Evolutionary conservation across 2,329 filamentous ascomycete species (phyloP).

Genomic region (Tricladium varicosporioides): DNA sequence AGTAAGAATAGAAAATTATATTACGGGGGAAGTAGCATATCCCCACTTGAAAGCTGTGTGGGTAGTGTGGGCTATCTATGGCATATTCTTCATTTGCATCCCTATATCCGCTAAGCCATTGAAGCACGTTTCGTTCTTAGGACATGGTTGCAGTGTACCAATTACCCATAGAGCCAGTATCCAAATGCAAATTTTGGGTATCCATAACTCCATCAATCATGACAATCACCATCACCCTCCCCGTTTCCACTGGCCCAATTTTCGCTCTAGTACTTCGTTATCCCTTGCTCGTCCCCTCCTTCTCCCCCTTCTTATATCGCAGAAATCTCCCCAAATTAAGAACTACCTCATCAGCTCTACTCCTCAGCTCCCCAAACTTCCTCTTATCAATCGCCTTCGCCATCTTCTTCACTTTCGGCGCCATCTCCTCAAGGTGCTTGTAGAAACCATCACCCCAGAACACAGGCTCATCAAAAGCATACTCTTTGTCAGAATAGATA

Average conservation of each 20-base stretch:
- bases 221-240: not conserved
- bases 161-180: not conserved
- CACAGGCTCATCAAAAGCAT: conserved; percentile 57
- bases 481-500: conserved; percentile 61
- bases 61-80: no score
- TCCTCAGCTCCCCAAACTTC: conserved; percentile 53
- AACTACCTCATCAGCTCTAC: conserved; percentile 57
- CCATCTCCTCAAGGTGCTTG: conserved; percentile 53
- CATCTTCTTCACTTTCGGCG: conserved; percentile 54
- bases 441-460: conserved; percentile 64
- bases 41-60: no score
- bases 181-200: not conserved
- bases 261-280: no score
- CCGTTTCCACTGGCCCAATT: no score
- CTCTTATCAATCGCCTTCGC: conserved; percentile 62
- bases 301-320: conserved; percentile 53
- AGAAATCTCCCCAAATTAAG: conserved; percentile 62
- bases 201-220: not conserved
- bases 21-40: no score
- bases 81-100: no score
- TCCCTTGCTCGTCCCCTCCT: not conserved
- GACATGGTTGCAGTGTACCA: no score
- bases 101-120: no score
- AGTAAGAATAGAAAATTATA: no score
- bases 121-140: no score